Percentiles rank a stretch among this genome's conserved stretches.
Conservation (phyloP, 768 basidiomycete genomes). For the Xerocomellus chrysenteron region DNA sequence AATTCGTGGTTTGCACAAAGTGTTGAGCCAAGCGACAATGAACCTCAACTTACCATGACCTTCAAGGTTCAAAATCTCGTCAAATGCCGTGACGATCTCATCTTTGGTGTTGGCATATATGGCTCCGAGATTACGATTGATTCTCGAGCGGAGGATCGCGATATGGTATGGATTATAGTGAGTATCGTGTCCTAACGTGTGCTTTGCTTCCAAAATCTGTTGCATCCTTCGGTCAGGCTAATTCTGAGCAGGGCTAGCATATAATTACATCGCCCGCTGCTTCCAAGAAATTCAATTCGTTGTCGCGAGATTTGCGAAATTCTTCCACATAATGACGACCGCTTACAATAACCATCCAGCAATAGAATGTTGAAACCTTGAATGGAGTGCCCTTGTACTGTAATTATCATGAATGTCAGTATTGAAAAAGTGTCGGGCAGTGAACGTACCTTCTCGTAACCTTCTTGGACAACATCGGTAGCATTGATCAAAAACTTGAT, state of each 20-base stretch:
- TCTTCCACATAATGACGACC: constrained; percentile 38
- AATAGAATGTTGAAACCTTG: constrained; percentile 27
- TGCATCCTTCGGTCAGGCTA: background rate
- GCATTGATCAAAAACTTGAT: constrained; percentile 19
- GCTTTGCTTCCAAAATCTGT: constrained; percentile 38
- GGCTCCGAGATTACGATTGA: constrained; percentile 39
- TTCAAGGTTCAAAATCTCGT: constrained; percentile 32
- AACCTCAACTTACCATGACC: constrained; percentile 15
- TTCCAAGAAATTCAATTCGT: constrained; percentile 35
- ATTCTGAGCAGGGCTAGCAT: background rate
- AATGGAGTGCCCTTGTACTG: constrained; percentile 33
- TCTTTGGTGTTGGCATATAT: constrained; percentile 42
- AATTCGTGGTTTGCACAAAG: background rate
- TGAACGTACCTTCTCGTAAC: constrained; percentile 30
- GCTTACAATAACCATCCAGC: constrained; percentile 42
- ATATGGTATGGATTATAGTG: constrained; percentile 33
- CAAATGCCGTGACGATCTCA: constrained; percentile 43
- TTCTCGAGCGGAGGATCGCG: constrained; percentile 26
- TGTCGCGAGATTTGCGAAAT: constrained; percentile 39
- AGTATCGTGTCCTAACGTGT: constrained; percentile 38
- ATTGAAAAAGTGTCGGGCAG: too few relatives aligned
- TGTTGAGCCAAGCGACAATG: background rate
- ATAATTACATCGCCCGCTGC: constrained; percentile 11
- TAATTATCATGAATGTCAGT: background rate
- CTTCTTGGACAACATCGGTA: constrained; percentile 29